These are phyloP conservation scores for Ophiostoma pallidulum DNA, from an alignment of 2,329 filamentous ascomycete genomes.

Conservation along the genomic window DNA sequence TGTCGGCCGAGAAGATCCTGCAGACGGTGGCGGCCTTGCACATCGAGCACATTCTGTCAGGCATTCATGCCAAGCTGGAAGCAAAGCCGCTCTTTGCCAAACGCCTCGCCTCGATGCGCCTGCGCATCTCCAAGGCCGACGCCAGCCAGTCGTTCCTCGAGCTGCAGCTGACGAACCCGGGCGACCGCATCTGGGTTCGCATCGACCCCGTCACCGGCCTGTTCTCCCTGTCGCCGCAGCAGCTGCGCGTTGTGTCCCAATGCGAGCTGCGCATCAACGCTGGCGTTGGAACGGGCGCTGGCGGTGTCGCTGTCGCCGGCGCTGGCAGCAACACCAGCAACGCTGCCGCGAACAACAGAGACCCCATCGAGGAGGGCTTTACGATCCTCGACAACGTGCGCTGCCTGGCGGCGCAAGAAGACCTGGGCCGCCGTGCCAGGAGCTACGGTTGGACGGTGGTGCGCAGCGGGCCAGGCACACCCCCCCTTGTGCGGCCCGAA, in stretches of 20 bases:
- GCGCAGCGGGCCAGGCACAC: conserved; percentile 30
- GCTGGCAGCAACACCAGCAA: too few relatives aligned
- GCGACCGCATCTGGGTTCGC: conserved; percentile 49
- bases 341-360: conserved; percentile 29
- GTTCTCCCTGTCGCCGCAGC: conserved; percentile 60
- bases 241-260: conserved; percentile 43
- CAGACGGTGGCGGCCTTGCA: conserved; percentile 68
- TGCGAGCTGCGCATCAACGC: conserved; percentile 58
- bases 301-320: too few relatives aligned
- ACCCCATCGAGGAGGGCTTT: conserved; percentile 49
- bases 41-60: conserved; percentile 59
- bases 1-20: conserved; percentile 68
- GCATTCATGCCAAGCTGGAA: conserved; percentile 52
- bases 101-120: conserved; percentile 46
- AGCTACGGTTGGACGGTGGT: conserved; percentile 54
- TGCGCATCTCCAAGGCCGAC: conserved; percentile 49
- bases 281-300: not conserved
- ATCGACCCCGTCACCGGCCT: conserved; percentile 73
- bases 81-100: conserved; percentile 52
- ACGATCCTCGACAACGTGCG: conserved; percentile 51
- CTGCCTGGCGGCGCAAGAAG: conserved; percentile 50
- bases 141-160: conserved; percentile 58
- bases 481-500: conserved; percentile 36
- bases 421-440: conserved; percentile 50
- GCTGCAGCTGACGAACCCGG: conserved; percentile 56